Evolutionary conservation across 192 early-diverging fungal genomes (phyloP).

Genomic region (Phlyctochytrium arcticum): DNA sequence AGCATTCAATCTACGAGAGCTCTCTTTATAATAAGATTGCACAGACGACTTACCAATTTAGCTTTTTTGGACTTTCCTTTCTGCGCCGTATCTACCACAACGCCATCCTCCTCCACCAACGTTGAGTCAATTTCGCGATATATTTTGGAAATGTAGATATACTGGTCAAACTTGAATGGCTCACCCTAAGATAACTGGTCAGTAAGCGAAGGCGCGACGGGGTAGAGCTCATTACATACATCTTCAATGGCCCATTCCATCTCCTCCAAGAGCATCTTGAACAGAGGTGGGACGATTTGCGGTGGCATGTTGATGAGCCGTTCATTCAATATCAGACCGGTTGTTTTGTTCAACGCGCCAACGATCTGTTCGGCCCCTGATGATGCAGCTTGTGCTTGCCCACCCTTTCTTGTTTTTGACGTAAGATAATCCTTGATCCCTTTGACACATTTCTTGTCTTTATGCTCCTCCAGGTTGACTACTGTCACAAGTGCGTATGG

Average conservation of each 20-base stretch:
- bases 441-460: slow-evolving; percentile 24
- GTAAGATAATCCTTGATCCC: slow-evolving; percentile 55
- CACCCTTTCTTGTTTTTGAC: slow-evolving; percentile 48
- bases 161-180: slow-evolving; percentile 80
- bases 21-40: too few species aligned
- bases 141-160: slow-evolving; percentile 72
- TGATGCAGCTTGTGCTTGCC: slow-evolving; percentile 7
- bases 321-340: slow-evolving; percentile 69
- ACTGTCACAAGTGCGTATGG: slow-evolving; percentile 85
- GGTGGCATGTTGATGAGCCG: slow-evolving; percentile 96
- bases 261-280: slow-evolving; percentile 84
- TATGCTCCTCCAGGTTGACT: slow-evolving; percentile 62
- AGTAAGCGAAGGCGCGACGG: too few species aligned
- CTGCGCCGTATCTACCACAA: slow-evolving; percentile 28
- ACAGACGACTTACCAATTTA: slow-evolving; percentile 1
- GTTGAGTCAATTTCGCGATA: slow-evolving; percentile 72
- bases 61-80: slow-evolving; percentile 37
- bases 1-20: too few species aligned
- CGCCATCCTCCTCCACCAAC: slow-evolving; percentile 54
- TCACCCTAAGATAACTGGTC: slow-evolving; percentile 55
- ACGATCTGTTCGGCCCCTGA: slow-evolving; percentile 1
- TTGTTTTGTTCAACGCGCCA: background rate
- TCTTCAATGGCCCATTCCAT: slow-evolving; percentile 68
- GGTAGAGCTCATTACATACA: slow-evolving; percentile 40
- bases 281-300: slow-evolving; percentile 85